Base-by-base conservation (phyloP, 2,329 filamentous ascomycete genomes). In the Hypoxylon sp. region DNA sequence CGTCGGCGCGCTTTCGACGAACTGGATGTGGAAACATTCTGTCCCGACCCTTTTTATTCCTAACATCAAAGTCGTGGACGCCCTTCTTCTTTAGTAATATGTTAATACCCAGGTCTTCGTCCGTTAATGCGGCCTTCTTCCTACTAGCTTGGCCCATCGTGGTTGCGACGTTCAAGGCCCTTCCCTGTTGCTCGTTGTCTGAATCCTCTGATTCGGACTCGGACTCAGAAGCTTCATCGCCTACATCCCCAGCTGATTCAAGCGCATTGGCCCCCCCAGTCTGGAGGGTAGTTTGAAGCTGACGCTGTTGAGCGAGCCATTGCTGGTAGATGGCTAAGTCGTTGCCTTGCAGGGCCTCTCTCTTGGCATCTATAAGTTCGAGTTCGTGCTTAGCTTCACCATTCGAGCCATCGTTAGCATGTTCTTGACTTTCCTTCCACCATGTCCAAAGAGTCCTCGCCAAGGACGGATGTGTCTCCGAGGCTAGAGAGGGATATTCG, bases 31-130 rank as follows among this genome's bases (percentile, higher is more conserved):
- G 96, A 77, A 98, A 98, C 82, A 97, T 92, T 69, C 94, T 91
- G 77, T 99, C 96, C 60, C 94, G 88, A 2, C 96, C 96, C 77
- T 93, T 97, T 79, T 97, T 98, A 37, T 92, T 92, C 44, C 93
- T 88, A 1, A 98, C 92, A 76, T 98, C 93, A 73, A 93, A 99
- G 79, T 99, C 96, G 78, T 96, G 93, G n/a, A 97, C 90, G 13
- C 91, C 92, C 77, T 94, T 97, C 73, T 92, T 91, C 73, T 96
- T 93, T 44, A 98, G 86, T 8, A 99, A 84, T 52, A 99, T 89
- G 72, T 97, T 98, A 72, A 98, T 90, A 17, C 96, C 96, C 2
- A 98, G 85, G 73, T 98, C 96, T 71, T 95, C 93, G 72, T 98
- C 94, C 58, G 89, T 94, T 42, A 97, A 84, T 0, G 92, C 93